Evolutionary conservation across 2,329 filamentous ascomycete genomes (phyloP).

Genomic region (Penicillium freii): DNA sequence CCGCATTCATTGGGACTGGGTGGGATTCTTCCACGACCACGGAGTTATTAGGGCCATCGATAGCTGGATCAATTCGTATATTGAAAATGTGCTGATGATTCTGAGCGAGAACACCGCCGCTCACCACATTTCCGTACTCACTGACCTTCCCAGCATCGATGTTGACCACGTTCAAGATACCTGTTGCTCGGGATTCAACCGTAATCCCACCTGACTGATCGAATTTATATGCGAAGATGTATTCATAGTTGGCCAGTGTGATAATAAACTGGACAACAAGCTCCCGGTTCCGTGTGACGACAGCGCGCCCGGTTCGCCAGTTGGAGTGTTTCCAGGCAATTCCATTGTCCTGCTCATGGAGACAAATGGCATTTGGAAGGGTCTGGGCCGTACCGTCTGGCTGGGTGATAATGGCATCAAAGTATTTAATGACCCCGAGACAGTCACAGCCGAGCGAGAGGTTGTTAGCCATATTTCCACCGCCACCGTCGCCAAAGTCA

Average conservation of each 20-base stretch:
- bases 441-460: conserved; percentile 51
- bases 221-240: conserved; percentile 51
- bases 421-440: conserved; percentile 65
- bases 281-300: conserved; percentile 59
- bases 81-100: conserved; percentile 76
- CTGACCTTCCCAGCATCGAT: conserved; percentile 60
- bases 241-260: conserved; percentile 55
- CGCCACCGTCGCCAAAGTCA: conserved; percentile 68
- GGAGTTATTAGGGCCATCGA: conserved; percentile 56
- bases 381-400: conserved; percentile 53
- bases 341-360: conserved; percentile 65
- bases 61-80: conserved; percentile 60
- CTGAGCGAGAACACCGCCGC: conserved; percentile 63
- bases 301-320: conserved; percentile 62
- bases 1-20: conserved; percentile 55
- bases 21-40: conserved; percentile 58
- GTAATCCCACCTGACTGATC: conserved; percentile 60
- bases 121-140: conserved; percentile 64
- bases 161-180: conserved; percentile 64
- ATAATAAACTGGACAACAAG: conserved; percentile 65
- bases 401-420: conserved; percentile 57
- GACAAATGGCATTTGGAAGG: conserved; percentile 63
- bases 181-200: conserved; percentile 67
- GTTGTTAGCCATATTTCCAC: conserved; percentile 66
- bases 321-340: conserved; percentile 70